Base-by-base conservation (phyloP, 73 alveolate genomes). In the Effrenium voratum region DNA sequence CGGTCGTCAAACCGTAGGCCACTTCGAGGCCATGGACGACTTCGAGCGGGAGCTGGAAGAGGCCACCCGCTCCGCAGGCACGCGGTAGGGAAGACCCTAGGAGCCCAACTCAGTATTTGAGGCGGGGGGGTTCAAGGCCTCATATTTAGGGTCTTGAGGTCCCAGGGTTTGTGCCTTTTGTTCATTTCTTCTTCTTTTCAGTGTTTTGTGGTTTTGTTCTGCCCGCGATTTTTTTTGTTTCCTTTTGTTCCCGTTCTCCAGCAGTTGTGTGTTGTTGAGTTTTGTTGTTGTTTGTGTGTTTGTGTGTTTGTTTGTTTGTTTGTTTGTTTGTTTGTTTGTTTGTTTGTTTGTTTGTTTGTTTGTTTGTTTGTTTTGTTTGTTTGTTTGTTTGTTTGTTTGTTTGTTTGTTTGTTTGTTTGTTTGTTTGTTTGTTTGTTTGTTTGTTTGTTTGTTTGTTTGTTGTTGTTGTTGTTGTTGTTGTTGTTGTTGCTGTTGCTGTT, bases 21-120 rank as follows among this genome's bases (percentile, higher is more conserved):
- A 76, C 50, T 87, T 87, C 84, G 49, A 66, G 16, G 84, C 95
- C 36, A 68, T 87, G 72, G 95, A 87, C 70, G 95, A 87, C 95
- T 87, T 87, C 50, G 95, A 87, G 47, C n/a, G 16, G 46, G 95
- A 87, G 68, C 57, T 87, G 5, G 68, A 87, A 32, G 95, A 66
- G 47, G 68, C 45, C 70, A 87, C 95, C 1, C 72, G 68, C 26
- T 68, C 95, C 26, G 95, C 75, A 60, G 95, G 95, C 83, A 8
- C 22, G 70, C 12, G 46, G 63, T 8, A 52, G 63, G 19, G 63
- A 52, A 19, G 19, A 52, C 63, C 8, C 34, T 22, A 6, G 75
- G 75, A 0, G 22, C 10, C 22, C 12, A 38, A 0, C 30, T 60
- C 75, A 60, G 75, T n/a, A 38, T 60, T 60, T 60, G 2, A 6